These are phyloP conservation scores for Trypanosoma avium DNA, from an alignment of 208 protist species.

Conservation along the genomic window DNA sequence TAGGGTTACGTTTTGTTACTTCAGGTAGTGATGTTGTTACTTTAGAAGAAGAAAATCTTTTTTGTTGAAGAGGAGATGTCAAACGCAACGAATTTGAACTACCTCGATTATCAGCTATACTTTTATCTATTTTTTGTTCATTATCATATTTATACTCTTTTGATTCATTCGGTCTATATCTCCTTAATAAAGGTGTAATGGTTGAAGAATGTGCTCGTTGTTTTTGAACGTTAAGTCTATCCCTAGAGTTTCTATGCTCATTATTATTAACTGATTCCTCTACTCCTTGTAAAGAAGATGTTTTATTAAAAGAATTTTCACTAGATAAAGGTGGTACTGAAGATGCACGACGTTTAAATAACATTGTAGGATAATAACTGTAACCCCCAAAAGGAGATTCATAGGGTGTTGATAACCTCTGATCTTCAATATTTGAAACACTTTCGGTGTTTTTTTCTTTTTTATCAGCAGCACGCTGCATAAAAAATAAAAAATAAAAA, in stretches of 20 bases:
- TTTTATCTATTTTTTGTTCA: not conserved
- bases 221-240: not conserved
- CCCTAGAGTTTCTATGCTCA: not conserved
- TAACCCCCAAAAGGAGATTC: conserved; percentile 32
- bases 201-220: not conserved
- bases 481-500: conserved; percentile 20
- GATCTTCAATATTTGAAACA: conserved; percentile 4
- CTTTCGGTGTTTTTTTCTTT: not conserved
- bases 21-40: not conserved
- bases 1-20: not conserved
- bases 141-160: not conserved
- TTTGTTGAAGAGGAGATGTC: too few relatives aligned
- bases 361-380: conserved; percentile 47
- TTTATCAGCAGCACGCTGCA: not conserved
- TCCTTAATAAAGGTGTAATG: not conserved
- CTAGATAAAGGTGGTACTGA: not conserved
- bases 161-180: not conserved
- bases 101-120: not conserved
- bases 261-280: not conserved
- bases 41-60: too few relatives aligned
- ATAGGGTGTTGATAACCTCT: not conserved
- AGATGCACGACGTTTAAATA: conserved; percentile 35
- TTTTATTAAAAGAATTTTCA: not conserved
- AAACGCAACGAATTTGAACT: not conserved
- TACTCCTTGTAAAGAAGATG: not conserved